Evolutionary conservation across 805 yeast genomes (phyloP).

Genomic region (Kluyveromyces nonfermentans): DNA sequence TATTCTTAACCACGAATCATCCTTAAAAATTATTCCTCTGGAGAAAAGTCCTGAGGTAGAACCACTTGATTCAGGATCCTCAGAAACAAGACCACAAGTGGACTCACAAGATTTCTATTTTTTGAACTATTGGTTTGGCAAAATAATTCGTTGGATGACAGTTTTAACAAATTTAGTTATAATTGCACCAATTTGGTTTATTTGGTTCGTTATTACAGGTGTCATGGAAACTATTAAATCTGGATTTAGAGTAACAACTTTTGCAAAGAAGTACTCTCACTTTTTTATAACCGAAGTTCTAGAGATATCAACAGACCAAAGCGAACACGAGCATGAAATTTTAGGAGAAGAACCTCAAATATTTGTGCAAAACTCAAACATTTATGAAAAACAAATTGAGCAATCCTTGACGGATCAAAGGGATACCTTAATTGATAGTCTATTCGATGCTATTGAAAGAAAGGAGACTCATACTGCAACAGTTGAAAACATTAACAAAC

Average conservation of each 20-base stretch:
- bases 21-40: background rate
- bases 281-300: constrained; percentile 19
- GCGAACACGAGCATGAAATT: constrained; percentile 7
- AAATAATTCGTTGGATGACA: constrained; percentile 40
- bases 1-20: constrained; percentile 37
- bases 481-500: constrained; percentile 10
- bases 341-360: constrained; percentile 9
- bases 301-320: constrained; percentile 10
- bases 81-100: background rate
- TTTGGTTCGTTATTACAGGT: constrained; percentile 43
- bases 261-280: constrained; percentile 21
- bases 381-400: constrained; percentile 28
- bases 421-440: constrained; percentile 55
- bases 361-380: constrained; percentile 7
- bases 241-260: constrained; percentile 28
- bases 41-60: background rate
- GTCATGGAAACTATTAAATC: constrained; percentile 34
- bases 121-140: constrained; percentile 27
- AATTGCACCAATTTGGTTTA: constrained; percentile 53
- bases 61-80: background rate
- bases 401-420: constrained; percentile 48
- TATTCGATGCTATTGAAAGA: constrained; percentile 44
- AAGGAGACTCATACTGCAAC: constrained; percentile 15
- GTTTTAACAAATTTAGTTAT: constrained; percentile 38
- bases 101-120: constrained; percentile 11